Evolutionary conservation across 225 moss, liverwort and hornwort species (phyloP), one percentile per base, ranked within the genome.

Genomic region (Marchantia paleacea): DNA sequence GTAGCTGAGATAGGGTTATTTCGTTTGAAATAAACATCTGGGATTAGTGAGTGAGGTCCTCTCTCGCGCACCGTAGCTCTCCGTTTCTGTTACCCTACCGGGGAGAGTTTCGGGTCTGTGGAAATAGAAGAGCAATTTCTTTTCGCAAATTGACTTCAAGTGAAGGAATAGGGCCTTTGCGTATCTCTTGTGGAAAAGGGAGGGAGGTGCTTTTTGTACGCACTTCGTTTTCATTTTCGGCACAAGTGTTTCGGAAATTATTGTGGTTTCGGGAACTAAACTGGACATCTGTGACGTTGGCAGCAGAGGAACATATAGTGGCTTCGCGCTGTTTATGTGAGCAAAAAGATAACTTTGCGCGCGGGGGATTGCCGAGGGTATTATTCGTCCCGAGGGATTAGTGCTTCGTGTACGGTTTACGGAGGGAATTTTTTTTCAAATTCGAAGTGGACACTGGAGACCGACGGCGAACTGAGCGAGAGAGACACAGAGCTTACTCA

Each of bases 261-360:
- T 19, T 76, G 58, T 76, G 29, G 60, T 76, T 28, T 28, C 18
- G 12, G 58, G 19, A 60, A 39, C 75, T 76, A 60, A 76, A 58
- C 39, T 60, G 58, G 75, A 58, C 58, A 60, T 76, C 60, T 53
- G 75, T 60, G 57, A 76, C 75, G 29, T 76, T 76, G 75, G 75
- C 75, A 76, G 75, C 31, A 39, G 39, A 14, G 60, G 39, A 20
- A 47, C 39, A 20, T 31, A 60, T 39, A 76, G 58, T 58, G 19
- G 55, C 58, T 71, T 71, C 60, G 75, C 75, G 58, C 52, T 25
- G 55, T 75, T 75, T 75, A 30, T 75, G 75, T 55, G 29, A 55
- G 28, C 50, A 12, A 15, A 68, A 54, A 47, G 18, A 47, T 47
- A 53, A 53, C 55, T 30, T 12, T 53, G 54, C 53, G 30, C 55